These are phyloP conservation scores for Glebionis coronaria DNA, from an alignment of 129 eudicot genomes.

Conservation along the genomic window DNA sequence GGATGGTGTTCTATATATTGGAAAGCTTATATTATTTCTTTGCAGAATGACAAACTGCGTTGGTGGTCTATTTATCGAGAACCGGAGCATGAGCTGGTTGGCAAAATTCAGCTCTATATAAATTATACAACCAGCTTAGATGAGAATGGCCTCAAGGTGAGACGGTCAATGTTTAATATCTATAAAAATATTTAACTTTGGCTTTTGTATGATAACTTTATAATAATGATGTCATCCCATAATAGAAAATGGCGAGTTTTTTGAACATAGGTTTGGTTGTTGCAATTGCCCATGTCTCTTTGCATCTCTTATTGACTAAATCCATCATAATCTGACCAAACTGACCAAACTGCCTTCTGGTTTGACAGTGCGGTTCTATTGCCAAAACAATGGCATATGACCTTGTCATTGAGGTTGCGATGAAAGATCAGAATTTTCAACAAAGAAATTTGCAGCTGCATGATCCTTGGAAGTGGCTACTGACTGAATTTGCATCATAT, in stretches of 20 bases:
- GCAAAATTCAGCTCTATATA: slow-evolving; percentile 70
- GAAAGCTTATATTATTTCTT: slow-evolving; percentile 13
- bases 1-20: background rate
- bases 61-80: slow-evolving; percentile 92
- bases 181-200: too few species aligned
- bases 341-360: slow-evolving; percentile 4
- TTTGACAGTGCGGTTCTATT: slow-evolving; percentile 75
- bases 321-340: slow-evolving; percentile 7
- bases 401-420: slow-evolving; percentile 69
- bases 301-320: slow-evolving; percentile 15
- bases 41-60: slow-evolving; percentile 77
- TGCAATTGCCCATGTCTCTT: background rate
- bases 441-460: slow-evolving; percentile 61
- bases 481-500: slow-evolving; percentile 75
- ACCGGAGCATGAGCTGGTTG: slow-evolving; percentile 87
- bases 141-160: slow-evolving; percentile 68
- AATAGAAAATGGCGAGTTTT: too few species aligned
- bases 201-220: too few species aligned
- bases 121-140: slow-evolving; percentile 68
- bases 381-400: slow-evolving; percentile 93
- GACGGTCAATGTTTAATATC: slow-evolving; percentile 8
- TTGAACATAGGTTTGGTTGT: background rate
- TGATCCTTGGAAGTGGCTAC: slow-evolving; percentile 87
- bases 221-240: too few species aligned
- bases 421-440: slow-evolving; percentile 78